A percentile compares a stretch with the other conserved stretches of the same genome.
Conservation (phyloP, 2,329 filamentous ascomycete genomes). For the Pestalotiopsis sp. region DNA sequence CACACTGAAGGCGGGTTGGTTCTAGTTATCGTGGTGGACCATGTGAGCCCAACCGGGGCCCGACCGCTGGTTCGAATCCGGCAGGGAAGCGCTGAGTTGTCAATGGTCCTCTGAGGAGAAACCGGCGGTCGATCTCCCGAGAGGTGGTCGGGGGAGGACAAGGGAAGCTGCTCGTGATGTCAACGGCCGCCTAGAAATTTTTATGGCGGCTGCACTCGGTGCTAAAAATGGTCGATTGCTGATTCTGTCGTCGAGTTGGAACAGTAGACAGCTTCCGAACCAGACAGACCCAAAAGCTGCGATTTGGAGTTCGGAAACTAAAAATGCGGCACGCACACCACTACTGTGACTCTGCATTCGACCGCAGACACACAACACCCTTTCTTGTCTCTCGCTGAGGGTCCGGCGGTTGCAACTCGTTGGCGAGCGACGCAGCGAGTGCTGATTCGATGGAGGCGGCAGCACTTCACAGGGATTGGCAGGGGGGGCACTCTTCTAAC, state of each 20-base stretch:
- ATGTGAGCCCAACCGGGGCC: constrained; percentile 32
- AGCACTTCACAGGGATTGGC: constrained; percentile 8
- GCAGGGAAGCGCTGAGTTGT: constrained; percentile 5
- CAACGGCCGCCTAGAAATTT: neutral
- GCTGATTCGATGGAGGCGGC: constrained; percentile 27
- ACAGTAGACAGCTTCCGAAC: neutral
- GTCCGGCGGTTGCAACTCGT: constrained; percentile 27
- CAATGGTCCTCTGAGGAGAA: neutral
- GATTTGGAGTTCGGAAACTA: neutral
- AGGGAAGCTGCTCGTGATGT: neutral
- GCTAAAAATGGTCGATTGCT: neutral
- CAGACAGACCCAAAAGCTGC: neutral
- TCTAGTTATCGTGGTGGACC: constrained; percentile 6
- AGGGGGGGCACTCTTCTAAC: constrained; percentile 3
- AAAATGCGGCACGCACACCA: neutral
- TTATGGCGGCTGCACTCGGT: neutral
- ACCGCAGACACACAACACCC: neutral
- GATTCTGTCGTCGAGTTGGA: neutral
- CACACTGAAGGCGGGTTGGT: neutral
- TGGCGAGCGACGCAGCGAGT: constrained; percentile 30
- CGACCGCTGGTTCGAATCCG: constrained; percentile 18
- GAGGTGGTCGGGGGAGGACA: neutral
- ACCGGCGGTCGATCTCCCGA: constrained; percentile 6
- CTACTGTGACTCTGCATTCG: constrained; percentile 1
- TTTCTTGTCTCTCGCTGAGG: neutral